Percentiles rank a stretch among this genome's conserved stretches.
Conservation (phyloP, 495 filamentous ascomycete genomes). For the Tuber calosporum region DNA sequence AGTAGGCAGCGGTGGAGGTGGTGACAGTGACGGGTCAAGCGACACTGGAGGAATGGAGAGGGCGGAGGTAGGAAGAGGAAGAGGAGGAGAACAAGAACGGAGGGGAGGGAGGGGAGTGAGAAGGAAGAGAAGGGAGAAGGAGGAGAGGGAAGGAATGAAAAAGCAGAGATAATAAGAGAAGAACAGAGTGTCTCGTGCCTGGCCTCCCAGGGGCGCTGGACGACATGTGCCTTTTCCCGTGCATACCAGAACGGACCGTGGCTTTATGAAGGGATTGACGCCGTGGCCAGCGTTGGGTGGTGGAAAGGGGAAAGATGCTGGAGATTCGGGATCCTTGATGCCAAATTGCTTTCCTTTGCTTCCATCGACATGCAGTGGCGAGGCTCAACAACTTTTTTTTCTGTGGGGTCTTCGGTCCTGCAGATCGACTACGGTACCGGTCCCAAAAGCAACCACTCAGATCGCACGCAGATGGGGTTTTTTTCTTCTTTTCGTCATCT, state of each 20-base stretch:
- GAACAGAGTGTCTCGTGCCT: slow-evolving; percentile 1
- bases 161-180: background rate
- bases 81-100: background rate
- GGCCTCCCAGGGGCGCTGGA: background rate
- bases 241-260: background rate
- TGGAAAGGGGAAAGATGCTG: background rate
- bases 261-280: background rate
- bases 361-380: background rate
- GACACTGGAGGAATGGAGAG: background rate
- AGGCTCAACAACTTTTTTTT: slow-evolving; percentile 2
- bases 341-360: background rate
- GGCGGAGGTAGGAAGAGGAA: background rate
- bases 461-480: background rate
- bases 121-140: background rate
- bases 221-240: background rate
- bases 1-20: background rate
- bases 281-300: background rate
- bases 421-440: background rate
- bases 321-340: background rate
- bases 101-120: background rate
- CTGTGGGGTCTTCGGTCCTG: background rate
- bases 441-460: background rate
- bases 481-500: background rate
- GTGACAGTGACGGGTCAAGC: background rate
- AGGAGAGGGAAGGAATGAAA: background rate